phyloP scores from a whole-genome alignment of 2,329 filamentous ascomycete genomes.

The Monilinia laxa region DNA sequence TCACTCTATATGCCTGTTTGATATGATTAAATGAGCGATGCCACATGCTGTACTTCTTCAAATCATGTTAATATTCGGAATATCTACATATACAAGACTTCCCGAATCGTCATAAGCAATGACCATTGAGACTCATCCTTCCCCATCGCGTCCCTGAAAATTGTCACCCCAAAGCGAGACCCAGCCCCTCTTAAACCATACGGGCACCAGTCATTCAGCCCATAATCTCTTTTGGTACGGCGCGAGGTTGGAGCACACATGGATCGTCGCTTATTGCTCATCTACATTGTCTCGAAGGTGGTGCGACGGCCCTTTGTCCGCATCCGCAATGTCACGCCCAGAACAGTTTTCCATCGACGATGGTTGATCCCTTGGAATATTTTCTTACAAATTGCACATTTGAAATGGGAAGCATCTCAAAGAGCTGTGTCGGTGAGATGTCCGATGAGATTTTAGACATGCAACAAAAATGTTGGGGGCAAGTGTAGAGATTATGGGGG shows the following conservation, averaged over 20 bases:
- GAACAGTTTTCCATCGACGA: background rate
- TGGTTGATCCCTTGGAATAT: background rate
- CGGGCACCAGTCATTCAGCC: background rate
- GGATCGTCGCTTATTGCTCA: conserved; percentile 1
- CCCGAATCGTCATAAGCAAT: background rate
- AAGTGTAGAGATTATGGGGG: too few relatives aligned
- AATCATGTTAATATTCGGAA: too few relatives aligned
- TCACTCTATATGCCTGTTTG: background rate
- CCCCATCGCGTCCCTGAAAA: background rate
- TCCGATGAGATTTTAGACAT: conserved; percentile 2
- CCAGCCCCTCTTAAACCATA: background rate
- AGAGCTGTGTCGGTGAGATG: background rate
- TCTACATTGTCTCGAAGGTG: background rate
- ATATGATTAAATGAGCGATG: background rate
- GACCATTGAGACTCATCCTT: background rate
- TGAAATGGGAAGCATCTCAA: too few relatives aligned
- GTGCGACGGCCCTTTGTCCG: conserved; percentile 7
- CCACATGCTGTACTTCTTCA: too few relatives aligned
- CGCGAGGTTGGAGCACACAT: background rate
- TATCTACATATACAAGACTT: background rate
- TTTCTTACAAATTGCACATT: too few relatives aligned
- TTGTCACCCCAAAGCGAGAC: background rate
- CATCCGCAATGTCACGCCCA: background rate
- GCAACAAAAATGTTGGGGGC: conserved; percentile 2
- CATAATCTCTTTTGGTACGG: background rate